Percentiles rank a stretch among this genome's conserved stretches.
Evolutionary conservation across 2,329 filamentous ascomycete genomes (phyloP).

Genomic region (Ceratocystis eucalypticola): DNA sequence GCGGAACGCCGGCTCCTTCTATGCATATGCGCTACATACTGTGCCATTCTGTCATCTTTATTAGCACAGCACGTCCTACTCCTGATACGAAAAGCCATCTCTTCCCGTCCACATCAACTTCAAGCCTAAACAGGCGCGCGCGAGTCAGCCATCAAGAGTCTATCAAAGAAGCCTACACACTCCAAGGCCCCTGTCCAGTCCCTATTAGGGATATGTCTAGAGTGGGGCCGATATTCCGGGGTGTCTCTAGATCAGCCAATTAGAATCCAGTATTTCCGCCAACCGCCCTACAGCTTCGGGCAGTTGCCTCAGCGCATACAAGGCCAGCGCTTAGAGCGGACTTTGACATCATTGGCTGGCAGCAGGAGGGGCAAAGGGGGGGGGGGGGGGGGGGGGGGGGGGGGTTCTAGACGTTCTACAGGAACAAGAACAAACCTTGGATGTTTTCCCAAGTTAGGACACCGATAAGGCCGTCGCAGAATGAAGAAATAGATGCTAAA

Average conservation of each 20-base stretch:
- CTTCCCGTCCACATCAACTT: neutral
- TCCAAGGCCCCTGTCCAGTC: neutral
- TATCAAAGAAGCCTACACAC: too few relatives aligned
- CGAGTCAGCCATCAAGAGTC: neutral
- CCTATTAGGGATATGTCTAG: neutral
- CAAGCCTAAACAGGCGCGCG: neutral
- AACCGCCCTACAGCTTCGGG: neutral
- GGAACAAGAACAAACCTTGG: too few relatives aligned
- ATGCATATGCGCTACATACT: too few relatives aligned
- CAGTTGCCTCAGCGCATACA: neutral
- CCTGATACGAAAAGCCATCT: neutral
- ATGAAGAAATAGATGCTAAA: neutral
- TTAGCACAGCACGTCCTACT: neutral
- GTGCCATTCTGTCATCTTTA: neutral
- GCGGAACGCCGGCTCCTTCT: neutral
- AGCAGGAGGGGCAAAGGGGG: neutral
- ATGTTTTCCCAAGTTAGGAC: too few relatives aligned
- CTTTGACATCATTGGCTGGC: neutral
- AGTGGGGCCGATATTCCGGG: conserved; percentile 1
- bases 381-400: neutral
- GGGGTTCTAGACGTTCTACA: neutral
- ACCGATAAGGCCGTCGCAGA: too few relatives aligned
- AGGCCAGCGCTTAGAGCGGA: neutral
- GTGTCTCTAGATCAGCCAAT: neutral
- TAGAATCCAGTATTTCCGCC: neutral